Base-by-base conservation (phyloP, 768 basidiomycete species). In the Hortiboletus campestris region DNA sequence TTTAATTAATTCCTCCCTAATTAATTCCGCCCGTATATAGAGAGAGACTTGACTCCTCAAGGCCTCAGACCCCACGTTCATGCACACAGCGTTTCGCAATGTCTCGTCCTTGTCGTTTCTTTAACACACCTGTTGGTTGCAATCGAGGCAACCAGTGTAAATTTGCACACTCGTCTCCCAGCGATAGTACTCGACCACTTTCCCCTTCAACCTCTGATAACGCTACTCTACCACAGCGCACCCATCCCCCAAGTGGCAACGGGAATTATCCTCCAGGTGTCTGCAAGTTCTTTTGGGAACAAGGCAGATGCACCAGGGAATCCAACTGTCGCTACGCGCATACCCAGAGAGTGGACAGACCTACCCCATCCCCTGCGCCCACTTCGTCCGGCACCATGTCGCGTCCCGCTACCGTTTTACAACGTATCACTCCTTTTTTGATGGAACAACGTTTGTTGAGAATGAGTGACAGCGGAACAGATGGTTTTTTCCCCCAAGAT, bases 251-350 rank as follows among this genome's bases (percentile, higher is more conserved):
- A 45, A 40, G 20, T 32, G 40, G 57, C 31, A 22, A 49, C 12
- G 55, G 52, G 4, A 56, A 28, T 22, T 10, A 49, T 16, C 68
- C 70, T 44, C 57, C 50, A 20, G 80, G 80, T 2, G 67, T 73
- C 9, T 85, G 83, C 67, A 66, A 57, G 25, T 77, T 66, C 58
- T 84, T 69, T 62, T 84, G 80, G 80, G 66, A 71, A 2, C 66
- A 59, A 1, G 83, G 82, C 11, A 67, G 56, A 40, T 85, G 83
- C 65, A 73, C 59, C 17, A 64, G 65, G 14, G 79, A 77, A 44
- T 81, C 79, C 51, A 60, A 63, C 1, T 85, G 83, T 66, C 70
- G 60, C 35, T 83, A 66, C 60, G 54, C 45, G 25, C 84, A 85
- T 56, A 62, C 58, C 8, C 59, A 45, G 43, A 62, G 51, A 14